phyloP scores from a whole-genome alignment of 345 rosid species.

The Zanthoxylum bungeanum region DNA sequence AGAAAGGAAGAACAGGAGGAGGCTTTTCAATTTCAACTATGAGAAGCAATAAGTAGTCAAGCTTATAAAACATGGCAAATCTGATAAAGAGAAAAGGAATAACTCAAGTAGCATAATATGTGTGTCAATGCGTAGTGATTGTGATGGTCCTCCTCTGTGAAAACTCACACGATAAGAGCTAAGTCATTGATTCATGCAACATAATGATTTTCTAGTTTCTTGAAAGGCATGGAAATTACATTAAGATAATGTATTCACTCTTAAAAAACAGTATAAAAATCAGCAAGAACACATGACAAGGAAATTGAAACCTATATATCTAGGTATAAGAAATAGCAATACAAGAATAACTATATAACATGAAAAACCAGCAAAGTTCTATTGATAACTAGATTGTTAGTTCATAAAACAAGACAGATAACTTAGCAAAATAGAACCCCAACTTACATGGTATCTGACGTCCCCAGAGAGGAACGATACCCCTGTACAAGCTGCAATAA shows the following conservation, averaged over 20 bases:
- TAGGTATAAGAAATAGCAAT: background rate
- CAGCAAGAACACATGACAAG: background rate
- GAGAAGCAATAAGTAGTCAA: background rate
- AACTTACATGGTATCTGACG: conserved; percentile 99
- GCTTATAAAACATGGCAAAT: background rate
- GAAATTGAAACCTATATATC: background rate
- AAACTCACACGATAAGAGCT: background rate
- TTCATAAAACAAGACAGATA: background rate
- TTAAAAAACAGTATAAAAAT: background rate
- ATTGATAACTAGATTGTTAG: background rate
- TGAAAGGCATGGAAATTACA: background rate
- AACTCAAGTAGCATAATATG: background rate
- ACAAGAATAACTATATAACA: background rate
- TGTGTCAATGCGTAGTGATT: background rate
- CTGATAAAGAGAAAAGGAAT: background rate
- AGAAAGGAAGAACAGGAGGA: background rate
- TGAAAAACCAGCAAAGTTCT: background rate
- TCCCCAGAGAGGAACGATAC: conserved; percentile 96
- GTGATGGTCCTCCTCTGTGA: background rate
- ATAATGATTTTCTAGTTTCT: too few relatives aligned
- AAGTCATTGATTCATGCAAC: background rate
- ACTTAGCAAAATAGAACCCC: background rate
- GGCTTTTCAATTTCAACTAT: background rate
- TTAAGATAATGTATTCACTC: background rate
- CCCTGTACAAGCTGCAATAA: conserved; percentile 82